phyloP scores from a whole-genome alignment of 2,329 filamentous ascomycete species.

The Lecanicillium sp. region DNA sequence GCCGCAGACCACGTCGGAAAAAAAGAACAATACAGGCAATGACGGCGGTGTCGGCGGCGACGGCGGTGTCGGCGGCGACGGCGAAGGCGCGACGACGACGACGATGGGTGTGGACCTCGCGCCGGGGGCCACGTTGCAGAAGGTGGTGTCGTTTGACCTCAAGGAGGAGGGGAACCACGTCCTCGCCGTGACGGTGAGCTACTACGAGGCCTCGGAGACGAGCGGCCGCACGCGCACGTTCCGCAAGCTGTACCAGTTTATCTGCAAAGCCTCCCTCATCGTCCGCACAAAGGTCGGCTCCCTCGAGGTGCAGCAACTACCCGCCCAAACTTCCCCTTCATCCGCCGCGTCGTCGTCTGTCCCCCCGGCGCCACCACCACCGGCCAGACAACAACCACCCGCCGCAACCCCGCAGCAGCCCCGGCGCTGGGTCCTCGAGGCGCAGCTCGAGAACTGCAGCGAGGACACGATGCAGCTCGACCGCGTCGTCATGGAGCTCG shows the following conservation, averaged over 20 bases:
- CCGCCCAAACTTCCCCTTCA: no score
- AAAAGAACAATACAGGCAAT: not conserved
- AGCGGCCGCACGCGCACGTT: constrained; percentile 75
- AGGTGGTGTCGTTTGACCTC: constrained; percentile 76
- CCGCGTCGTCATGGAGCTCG: constrained; percentile 50
- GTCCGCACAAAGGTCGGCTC: constrained; percentile 84
- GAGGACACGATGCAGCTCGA: constrained; percentile 78
- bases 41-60: constrained; percentile 14
- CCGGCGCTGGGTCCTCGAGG: constrained; percentile 71
- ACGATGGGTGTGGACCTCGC: constrained; percentile 40
- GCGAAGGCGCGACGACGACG: constrained; percentile 13
- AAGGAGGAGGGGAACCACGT: constrained; percentile 94
- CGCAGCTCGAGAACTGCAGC: constrained; percentile 90
- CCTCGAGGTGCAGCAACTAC: constrained; percentile 30
- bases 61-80: constrained; percentile 14
- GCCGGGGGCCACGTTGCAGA: constrained; percentile 66
- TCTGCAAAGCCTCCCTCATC: constrained; percentile 82
- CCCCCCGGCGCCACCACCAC: no score
- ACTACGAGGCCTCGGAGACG: constrained; percentile 76
- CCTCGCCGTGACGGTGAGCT: constrained; percentile 86
- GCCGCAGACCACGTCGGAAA: constrained; percentile 18
- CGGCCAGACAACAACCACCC: no score
- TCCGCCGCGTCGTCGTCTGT: no score
- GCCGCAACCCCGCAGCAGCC: constrained; percentile 25
- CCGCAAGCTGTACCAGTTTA: constrained; percentile 92